Evolutionary conservation across 2,329 filamentous ascomycete genomes (phyloP).

Genomic region (Xylaria sp.): DNA sequence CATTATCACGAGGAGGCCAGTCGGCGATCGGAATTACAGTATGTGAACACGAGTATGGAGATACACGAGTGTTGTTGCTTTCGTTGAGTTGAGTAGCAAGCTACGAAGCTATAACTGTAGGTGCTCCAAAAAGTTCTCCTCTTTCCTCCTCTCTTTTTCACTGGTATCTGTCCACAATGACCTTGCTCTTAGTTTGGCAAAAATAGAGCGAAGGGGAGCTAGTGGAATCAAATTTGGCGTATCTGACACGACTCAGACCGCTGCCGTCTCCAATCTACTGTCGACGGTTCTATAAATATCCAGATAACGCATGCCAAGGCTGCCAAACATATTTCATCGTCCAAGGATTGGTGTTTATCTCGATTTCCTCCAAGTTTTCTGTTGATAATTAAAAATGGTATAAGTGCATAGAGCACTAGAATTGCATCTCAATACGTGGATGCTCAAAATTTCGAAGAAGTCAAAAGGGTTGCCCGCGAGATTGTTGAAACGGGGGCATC

Average conservation of each 20-base stretch:
- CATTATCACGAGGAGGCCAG: background rate
- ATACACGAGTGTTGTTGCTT: slow-evolving; percentile 11
- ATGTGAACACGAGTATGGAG: background rate
- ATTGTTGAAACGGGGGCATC: slow-evolving; percentile 35
- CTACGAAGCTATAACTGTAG: slow-evolving; percentile 3
- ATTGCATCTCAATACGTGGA: slow-evolving; percentile 11
- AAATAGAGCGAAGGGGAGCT: background rate
- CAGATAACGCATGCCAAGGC: slow-evolving; percentile 18
- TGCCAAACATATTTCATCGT: background rate
- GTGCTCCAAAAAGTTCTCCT: slow-evolving; percentile 3
- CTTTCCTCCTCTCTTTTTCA: background rate
- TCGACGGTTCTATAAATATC: slow-evolving; percentile 26
- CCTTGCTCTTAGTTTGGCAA: background rate
- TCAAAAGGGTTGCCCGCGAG: slow-evolving; percentile 19
- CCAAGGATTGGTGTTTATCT: background rate
- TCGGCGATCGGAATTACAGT: background rate
- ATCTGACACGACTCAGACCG: background rate
- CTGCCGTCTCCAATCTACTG: slow-evolving; percentile 4
- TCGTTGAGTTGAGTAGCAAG: slow-evolving; percentile 14
- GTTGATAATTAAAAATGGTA: slow-evolving; percentile 26
- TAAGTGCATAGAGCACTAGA: slow-evolving; percentile 5
- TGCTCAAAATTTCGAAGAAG: slow-evolving; percentile 4
- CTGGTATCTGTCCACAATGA: background rate
- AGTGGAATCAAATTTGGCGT: slow-evolving; percentile 2
- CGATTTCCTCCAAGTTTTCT: slow-evolving; percentile 9